A percentile compares a stretch with the other conserved stretches of the same genome.
Evolutionary conservation across 164 flowering plant genomes (phyloP).

Genomic region (Saururus chinensis): DNA sequence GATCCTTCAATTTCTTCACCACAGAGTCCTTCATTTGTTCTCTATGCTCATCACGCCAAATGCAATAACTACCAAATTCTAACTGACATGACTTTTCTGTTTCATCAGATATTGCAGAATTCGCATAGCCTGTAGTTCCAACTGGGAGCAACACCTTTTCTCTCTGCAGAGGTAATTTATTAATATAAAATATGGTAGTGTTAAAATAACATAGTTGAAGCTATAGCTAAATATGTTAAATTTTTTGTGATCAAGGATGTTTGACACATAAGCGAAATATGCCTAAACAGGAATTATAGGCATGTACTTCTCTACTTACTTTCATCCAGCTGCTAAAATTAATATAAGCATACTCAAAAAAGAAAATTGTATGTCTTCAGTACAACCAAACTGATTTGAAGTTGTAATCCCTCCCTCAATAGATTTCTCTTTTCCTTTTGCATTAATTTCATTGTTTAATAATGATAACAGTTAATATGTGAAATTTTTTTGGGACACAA

Average conservation of each 20-base stretch:
- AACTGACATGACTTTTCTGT: constrained; percentile 47
- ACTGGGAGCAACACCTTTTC: constrained; percentile 3
- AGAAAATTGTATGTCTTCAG: too few species aligned
- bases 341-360: too few species aligned
- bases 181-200: not conserved
- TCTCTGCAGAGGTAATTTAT: not conserved
- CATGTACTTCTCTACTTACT: too few species aligned
- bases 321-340: too few species aligned
- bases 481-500: too few species aligned
- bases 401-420: too few species aligned
- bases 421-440: too few species aligned
- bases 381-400: too few species aligned
- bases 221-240: not conserved
- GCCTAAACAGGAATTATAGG: too few species aligned
- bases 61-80: constrained; percentile 88
- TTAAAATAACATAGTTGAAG: not conserved
- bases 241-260: not conserved
- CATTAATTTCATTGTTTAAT: too few species aligned
- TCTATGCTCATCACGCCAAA: constrained; percentile 69
- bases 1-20: constrained; percentile 84
- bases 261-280: too few species aligned
- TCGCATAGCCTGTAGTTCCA: constrained; percentile 18
- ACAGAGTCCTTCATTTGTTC: constrained; percentile 66
- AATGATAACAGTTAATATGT: too few species aligned
- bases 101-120: constrained; percentile 25